Conservation (phyloP, 257 asterid species). For the Eustoma russellianum region DNA sequence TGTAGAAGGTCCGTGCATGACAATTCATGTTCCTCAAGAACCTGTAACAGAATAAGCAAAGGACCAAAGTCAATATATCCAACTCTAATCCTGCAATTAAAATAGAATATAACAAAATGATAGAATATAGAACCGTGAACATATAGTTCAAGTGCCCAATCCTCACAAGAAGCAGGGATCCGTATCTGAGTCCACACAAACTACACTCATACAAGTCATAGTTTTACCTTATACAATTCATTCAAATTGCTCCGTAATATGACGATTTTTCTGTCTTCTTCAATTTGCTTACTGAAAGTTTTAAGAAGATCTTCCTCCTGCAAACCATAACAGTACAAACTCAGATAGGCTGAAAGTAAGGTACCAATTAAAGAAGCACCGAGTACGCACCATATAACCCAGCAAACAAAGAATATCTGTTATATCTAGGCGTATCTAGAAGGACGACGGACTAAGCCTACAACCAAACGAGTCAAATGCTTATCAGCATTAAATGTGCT, state of each 20-base stretch:
- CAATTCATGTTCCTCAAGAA: constrained; percentile 73
- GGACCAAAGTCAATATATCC: too few species aligned
- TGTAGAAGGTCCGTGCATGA: constrained; percentile 74
- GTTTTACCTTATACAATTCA: constrained; percentile 71
- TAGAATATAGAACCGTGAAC: too few species aligned
- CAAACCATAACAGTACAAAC: constrained; percentile 17
- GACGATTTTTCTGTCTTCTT: constrained; percentile 83
- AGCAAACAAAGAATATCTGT: neutral
- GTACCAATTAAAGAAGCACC: neutral
- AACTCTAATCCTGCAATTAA: too few species aligned
- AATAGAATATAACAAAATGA: too few species aligned
- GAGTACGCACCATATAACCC: constrained; percentile 1
- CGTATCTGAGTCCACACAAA: constrained; percentile 1
- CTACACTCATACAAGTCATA: constrained; percentile 5
- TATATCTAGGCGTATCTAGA: neutral
- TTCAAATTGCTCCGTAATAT: constrained; percentile 79
- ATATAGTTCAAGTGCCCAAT: too few species aligned
- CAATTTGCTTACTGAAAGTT: constrained; percentile 82
- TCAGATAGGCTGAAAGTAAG: too few species aligned
- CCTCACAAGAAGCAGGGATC: too few species aligned
- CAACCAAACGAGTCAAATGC: neutral
- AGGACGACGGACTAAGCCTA: neutral
- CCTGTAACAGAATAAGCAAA: constrained; percentile 41
- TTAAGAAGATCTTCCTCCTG: constrained; percentile 88
- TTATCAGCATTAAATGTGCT: neutral